phyloP scores from a whole-genome alignment of 192 early-diverging fungal species.

The Chytriomyces sp. region DNA sequence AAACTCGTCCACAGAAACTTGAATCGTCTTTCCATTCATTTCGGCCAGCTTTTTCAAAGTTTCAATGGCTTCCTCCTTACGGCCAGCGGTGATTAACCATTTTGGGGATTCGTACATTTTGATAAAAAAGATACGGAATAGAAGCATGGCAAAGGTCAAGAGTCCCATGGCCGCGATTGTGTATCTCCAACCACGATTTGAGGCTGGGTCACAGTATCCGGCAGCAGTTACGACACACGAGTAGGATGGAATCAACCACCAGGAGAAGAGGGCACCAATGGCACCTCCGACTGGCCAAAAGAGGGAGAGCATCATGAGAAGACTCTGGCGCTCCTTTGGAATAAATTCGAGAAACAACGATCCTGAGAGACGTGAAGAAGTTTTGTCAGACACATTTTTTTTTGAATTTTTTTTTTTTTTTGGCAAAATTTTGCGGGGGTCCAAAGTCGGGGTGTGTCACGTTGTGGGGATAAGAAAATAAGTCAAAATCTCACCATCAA shows the following conservation, averaged over 20 bases:
- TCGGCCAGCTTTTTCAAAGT: conserved; percentile 24
- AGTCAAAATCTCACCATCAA: conserved; percentile 51
- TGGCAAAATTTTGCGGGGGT: too few species aligned
- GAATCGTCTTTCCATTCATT: conserved; percentile 24
- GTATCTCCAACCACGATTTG: conserved; percentile 67
- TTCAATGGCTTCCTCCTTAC: conserved; percentile 28
- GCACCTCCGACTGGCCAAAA: conserved; percentile 86
- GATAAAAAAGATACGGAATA: conserved; percentile 64
- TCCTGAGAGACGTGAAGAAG: too few species aligned
- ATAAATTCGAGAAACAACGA: conserved; percentile 86
- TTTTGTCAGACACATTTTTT: too few species aligned
- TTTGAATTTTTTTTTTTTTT: too few species aligned
- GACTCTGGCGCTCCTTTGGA: conserved; percentile 75
- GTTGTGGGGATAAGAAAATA: too few species aligned
- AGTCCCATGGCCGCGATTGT: conserved; percentile 61
- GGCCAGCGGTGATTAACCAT: conserved; percentile 62
- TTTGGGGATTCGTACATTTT: conserved; percentile 78
- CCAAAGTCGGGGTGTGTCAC: too few species aligned
- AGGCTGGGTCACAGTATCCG: conserved; percentile 1
- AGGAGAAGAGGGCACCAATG: conserved; percentile 67
- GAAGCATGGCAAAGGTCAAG: conserved; percentile 72
- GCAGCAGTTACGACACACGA: conserved; percentile 17
- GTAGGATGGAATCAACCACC: conserved; percentile 68
- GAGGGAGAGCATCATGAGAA: conserved; percentile 81
- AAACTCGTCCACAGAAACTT: conserved; percentile 7